phyloP scores from a whole-genome alignment of 2,329 filamentous ascomycete genomes.

The Dactylella cylindrospora region DNA sequence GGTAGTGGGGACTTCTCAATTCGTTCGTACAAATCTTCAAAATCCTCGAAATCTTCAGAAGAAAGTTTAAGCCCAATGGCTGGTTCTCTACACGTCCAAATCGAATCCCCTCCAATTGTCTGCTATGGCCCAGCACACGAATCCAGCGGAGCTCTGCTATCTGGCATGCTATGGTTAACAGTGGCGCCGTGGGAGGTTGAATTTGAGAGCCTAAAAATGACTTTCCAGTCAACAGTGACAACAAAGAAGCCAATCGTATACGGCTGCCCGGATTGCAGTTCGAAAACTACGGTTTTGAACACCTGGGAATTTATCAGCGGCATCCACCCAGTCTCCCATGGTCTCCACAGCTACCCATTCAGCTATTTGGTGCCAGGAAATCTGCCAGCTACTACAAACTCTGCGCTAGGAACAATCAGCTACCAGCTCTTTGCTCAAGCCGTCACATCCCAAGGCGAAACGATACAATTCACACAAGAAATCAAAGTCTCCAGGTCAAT shows the following conservation, averaged over 20 bases:
- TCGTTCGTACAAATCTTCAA: conserved; percentile 33
- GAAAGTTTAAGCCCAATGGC: conserved; percentile 26
- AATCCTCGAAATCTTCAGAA: conserved; percentile 31
- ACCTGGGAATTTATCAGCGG: conserved; percentile 72
- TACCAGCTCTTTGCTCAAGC: conserved; percentile 75
- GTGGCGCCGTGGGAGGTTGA: conserved; percentile 67
- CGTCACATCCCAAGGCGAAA: conserved; percentile 63
- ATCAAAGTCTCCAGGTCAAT: conserved; percentile 79
- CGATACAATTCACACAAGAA: conserved; percentile 66
- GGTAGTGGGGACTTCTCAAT: conserved; percentile 34
- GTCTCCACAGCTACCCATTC: conserved; percentile 80
- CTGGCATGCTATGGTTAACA: conserved; percentile 74
- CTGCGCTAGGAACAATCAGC: conserved; percentile 69
- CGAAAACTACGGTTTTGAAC: conserved; percentile 71
- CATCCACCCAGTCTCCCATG: conserved; percentile 56
- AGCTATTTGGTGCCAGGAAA: conserved; percentile 82
- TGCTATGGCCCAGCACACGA: conserved; percentile 74
- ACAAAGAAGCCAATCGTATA: conserved; percentile 79
- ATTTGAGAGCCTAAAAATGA: conserved; percentile 72
- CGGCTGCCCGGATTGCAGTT: conserved; percentile 75
- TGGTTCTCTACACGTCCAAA: conserved; percentile 50
- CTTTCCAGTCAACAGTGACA: conserved; percentile 67
- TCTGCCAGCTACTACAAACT: conserved; percentile 80
- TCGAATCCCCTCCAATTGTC: conserved; percentile 84
- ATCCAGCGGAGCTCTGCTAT: conserved; percentile 82